These are phyloP conservation scores for Zygotorulaspora danielsina DNA, from an alignment of 805 yeast species.

Conservation along the genomic window DNA sequence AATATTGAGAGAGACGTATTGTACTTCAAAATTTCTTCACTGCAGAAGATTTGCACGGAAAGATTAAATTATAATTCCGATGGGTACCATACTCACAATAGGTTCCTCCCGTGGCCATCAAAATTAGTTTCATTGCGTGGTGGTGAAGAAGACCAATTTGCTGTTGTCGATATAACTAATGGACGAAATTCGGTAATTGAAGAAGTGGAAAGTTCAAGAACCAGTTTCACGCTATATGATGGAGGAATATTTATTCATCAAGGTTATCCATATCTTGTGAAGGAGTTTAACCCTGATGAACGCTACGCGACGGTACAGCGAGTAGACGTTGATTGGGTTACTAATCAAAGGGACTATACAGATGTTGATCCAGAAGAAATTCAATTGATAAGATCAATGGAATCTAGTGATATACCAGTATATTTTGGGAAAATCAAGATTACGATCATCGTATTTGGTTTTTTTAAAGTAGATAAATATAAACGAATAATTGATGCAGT, in stretches of 20 bases:
- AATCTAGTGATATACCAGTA: conserved; percentile 51
- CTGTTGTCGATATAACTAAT: conserved; percentile 86
- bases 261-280: conserved; percentile 82
- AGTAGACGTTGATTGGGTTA: conserved; percentile 91
- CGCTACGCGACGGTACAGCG: conserved; percentile 78
- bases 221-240: conserved; percentile 82
- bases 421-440: conserved; percentile 72
- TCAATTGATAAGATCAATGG: conserved; percentile 56
- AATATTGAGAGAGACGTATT: conserved; percentile 46
- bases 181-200: conserved; percentile 75
- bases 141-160: conserved; percentile 73
- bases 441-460: conserved; percentile 83
- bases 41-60: conserved; percentile 37
- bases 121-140: conserved; percentile 74
- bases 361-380: conserved; percentile 85
- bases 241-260: conserved; percentile 95
- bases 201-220: conserved; percentile 82
- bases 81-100: conserved; percentile 52
- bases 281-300: conserved; percentile 77
- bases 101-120: conserved; percentile 79
- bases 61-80: conserved; percentile 40
- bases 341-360: conserved; percentile 86
- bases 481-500: conserved; percentile 86
- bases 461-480: conserved; percentile 74
- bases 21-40: conserved; percentile 45